Base-by-base conservation (phyloP, 2,329 filamentous ascomycete genomes). In the Proliferodiscus dingleyae region DNA sequence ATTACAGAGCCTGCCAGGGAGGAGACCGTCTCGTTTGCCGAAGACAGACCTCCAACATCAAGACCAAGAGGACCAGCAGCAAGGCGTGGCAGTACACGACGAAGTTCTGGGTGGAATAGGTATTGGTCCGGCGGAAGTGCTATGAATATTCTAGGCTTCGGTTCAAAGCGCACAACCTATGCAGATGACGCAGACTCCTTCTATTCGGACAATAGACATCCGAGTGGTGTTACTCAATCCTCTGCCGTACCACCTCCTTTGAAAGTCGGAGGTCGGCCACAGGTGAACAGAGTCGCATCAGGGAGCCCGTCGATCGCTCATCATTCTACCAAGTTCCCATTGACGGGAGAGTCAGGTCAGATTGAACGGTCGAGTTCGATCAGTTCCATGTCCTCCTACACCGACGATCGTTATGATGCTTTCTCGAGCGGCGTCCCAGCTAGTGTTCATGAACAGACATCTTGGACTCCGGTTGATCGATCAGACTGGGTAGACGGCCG, bases 41-140 rank as follows among this genome's bases (percentile, higher is more conserved):
- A 71, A 32, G 49, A 49, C 33, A 41, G 30, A 21, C 30, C 52
- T 4, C 37, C 45, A n/a, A 37, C 43, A 16, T 32, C 41, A 13
- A 53, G 48, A 45, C 51, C 58, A 26, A 32, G 46, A 26, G 46
- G 41, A 28, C 16, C n/a, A 34, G 40, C 37, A 38, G 38, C 26
- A 38, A 39, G 33, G 32, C 51, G 59, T 7, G 49, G 47, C 7
- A 56, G 53, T 39, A 50, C 45, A 13, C 55, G 46, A 45, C 73
- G 79, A 59, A 87, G 82, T 56, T 87, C 83, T 3, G 83, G 83
- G 38, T 89, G 85, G 85, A 87, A 87, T 64, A 71, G 79, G 43
- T 89, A 88, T 66, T 89, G 85, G 77, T 86, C 83, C 11, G 83
- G 83, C 41, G 85, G 84, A 43, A 85, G 83, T 54, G 77, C 81